Evolutionary conservation across 2,329 filamentous ascomycete species (phyloP).

Genomic region (Onygena corvina): DNA sequence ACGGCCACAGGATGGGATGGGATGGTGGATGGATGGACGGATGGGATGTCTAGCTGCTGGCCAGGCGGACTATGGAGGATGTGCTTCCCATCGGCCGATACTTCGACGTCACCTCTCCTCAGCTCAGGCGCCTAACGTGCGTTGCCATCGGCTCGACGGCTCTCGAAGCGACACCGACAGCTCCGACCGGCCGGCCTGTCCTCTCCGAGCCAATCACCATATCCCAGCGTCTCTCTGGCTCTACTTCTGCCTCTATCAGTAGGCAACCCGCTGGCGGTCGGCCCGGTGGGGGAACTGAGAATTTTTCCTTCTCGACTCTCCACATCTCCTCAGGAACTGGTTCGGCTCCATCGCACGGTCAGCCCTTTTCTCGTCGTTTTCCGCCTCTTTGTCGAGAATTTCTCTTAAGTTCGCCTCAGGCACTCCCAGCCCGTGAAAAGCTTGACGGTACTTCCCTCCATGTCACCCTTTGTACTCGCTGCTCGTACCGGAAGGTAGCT

Average conservation of each 20-base stretch:
- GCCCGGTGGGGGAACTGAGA: background rate
- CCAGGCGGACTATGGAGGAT: no score
- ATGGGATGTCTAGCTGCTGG: no score
- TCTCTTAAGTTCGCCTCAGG: background rate
- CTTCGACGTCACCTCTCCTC: background rate
- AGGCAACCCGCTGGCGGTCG: background rate
- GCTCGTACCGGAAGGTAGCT: no score
- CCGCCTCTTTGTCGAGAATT: no score
- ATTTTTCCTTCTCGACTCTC: background rate
- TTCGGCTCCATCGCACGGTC: background rate
- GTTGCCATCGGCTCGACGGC: background rate
- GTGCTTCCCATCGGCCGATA: background rate
- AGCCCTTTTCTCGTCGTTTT: background rate
- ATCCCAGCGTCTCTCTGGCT: background rate
- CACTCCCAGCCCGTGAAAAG: background rate
- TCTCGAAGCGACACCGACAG: constrained; percentile 1
- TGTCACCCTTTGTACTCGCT: no score
- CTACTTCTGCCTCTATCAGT: no score
- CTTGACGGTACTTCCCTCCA: background rate
- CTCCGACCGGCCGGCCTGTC: constrained; percentile 1
- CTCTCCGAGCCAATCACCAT: background rate
- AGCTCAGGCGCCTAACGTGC: no score
- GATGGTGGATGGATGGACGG: no score
- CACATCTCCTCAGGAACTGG: background rate
- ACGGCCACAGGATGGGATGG: no score